Evolutionary conservation across 2,329 filamentous ascomycete genomes (phyloP).

Genomic region (Verticillium dahliae): DNA sequence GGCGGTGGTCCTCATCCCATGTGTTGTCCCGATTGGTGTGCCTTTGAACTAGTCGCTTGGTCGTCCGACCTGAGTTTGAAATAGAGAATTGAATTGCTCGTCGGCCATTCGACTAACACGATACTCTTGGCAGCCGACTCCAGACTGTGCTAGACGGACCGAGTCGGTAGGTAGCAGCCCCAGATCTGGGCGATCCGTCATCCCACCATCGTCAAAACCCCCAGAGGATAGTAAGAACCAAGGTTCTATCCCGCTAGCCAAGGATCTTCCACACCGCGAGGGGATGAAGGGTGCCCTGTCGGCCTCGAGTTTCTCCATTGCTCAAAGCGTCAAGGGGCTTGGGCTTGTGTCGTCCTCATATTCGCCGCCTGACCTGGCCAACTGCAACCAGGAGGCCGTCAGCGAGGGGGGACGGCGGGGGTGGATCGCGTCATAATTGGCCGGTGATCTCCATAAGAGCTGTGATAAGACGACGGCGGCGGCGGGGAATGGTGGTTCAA

Average conservation of each 20-base stretch:
- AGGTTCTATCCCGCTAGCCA: not conserved
- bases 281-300: not conserved
- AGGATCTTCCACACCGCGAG: not conserved
- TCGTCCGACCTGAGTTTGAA: not conserved
- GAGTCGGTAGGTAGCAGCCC: not conserved
- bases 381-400: constrained; percentile 1
- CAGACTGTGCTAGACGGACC: not conserved
- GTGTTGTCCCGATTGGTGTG: not conserved
- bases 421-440: constrained; percentile 22
- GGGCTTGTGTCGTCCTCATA: not conserved
- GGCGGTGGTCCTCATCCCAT: not conserved
- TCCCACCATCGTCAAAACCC: not conserved
- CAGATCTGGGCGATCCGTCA: not conserved
- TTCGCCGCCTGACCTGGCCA: not conserved
- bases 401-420: constrained; percentile 9
- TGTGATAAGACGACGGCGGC: constrained; percentile 25
- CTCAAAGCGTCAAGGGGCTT: not conserved
- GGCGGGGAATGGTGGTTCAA: constrained; percentile 26
- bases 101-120: not conserved
- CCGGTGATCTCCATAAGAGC: constrained; percentile 27
- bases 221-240: not conserved
- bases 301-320: not conserved
- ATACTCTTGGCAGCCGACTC: not conserved
- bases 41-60: not conserved
- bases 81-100: not conserved